Percentiles rank a stretch among this genome's conserved stretches.
These are phyloP conservation scores for Aspergillus caelatus DNA, from an alignment of 2,329 filamentous ascomycete genomes.

Conservation along the genomic window DNA sequence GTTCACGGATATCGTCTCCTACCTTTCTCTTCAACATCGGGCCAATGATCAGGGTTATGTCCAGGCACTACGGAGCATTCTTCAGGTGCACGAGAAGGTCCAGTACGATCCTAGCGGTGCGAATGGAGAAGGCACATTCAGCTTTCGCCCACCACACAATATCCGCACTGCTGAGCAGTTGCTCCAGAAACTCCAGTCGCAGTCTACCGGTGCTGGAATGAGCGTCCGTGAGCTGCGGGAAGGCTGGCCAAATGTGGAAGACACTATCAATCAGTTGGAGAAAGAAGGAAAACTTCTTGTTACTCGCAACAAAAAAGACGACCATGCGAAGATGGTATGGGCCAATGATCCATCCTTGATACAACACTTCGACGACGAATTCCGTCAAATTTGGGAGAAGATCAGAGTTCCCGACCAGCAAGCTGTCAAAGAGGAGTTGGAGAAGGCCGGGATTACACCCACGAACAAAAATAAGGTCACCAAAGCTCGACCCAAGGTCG, in stretches of 20 bases:
- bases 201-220: slow-evolving; percentile 78
- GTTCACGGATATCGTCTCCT: slow-evolving; percentile 76
- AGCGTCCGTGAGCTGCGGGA: slow-evolving; percentile 91
- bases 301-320: slow-evolving; percentile 89
- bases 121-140: slow-evolving; percentile 74
- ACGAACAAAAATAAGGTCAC: slow-evolving; percentile 77
- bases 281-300: slow-evolving; percentile 78
- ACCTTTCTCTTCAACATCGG: slow-evolving; percentile 71
- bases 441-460: slow-evolving; percentile 78
- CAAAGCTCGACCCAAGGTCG: slow-evolving; percentile 57
- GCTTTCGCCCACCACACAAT: slow-evolving; percentile 80
- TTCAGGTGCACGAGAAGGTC: slow-evolving; percentile 68
- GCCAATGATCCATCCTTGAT: slow-evolving; percentile 79
- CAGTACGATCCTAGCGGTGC: slow-evolving; percentile 60
- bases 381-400: slow-evolving; percentile 79
- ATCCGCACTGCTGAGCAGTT: slow-evolving; percentile 78
- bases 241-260: slow-evolving; percentile 85
- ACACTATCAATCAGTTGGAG: slow-evolving; percentile 77
- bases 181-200: slow-evolving; percentile 77
- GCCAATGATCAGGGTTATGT: slow-evolving; percentile 62
- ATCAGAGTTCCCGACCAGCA: slow-evolving; percentile 75
- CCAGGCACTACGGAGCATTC: slow-evolving; percentile 66
- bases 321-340: slow-evolving; percentile 84
- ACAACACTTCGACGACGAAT: slow-evolving; percentile 77
- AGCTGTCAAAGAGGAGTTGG: slow-evolving; percentile 75